Evolutionary conservation across 106 monocot genomes (phyloP).

Genomic region (Alisma plantagoaquatica): DNA sequence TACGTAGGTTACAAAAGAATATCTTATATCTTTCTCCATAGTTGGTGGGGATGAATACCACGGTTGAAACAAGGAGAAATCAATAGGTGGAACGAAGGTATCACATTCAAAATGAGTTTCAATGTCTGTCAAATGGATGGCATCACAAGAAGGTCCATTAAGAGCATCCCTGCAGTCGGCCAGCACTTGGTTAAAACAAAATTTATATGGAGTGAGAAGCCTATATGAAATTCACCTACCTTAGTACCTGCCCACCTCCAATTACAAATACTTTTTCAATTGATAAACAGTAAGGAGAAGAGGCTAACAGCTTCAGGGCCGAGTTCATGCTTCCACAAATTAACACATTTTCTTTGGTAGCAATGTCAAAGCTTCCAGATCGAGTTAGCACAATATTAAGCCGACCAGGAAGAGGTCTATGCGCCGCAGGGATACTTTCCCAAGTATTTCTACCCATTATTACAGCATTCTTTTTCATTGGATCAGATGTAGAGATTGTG

Average conservation of each 20-base stretch:
- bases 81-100: conserved; percentile 74
- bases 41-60: conserved; percentile 78
- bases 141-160: conserved; percentile 76
- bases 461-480: conserved; percentile 5
- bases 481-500: not conserved
- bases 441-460: conserved; percentile 5
- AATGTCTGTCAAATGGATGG: conserved; percentile 87
- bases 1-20: conserved; percentile 84
- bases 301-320: conserved; percentile 62
- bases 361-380: conserved; percentile 53
- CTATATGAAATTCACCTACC: conserved; percentile 18
- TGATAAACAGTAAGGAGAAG: conserved; percentile 72
- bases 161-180: conserved; percentile 50
- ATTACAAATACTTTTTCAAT: conserved; percentile 94
- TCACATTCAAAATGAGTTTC: conserved; percentile 75
- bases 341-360: conserved; percentile 67
- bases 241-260: conserved; percentile 81
- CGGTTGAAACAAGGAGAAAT: conserved; percentile 61
- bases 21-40: conserved; percentile 58
- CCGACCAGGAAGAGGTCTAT: not conserved
- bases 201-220: not conserved
- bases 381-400: conserved; percentile 1
- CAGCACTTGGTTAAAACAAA: conserved; percentile 1
- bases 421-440: not conserved
- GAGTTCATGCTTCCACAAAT: conserved; percentile 73